phyloP scores from a whole-genome alignment of 352 stramenopile species.

The Phytophthora chlamydospora region DNA sequence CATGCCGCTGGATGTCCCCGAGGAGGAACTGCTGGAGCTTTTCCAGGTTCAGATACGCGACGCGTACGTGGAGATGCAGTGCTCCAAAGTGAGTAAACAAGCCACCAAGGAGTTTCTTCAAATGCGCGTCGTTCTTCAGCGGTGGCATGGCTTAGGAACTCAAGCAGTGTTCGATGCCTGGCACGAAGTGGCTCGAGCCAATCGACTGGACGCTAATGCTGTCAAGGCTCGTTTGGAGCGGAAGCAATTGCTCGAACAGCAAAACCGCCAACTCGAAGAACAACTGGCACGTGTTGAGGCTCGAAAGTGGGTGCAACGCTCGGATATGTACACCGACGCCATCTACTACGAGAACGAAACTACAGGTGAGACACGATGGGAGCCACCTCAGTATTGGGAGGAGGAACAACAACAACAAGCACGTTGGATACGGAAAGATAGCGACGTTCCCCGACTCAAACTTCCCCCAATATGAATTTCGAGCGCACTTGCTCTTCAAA shows the following conservation, averaged over 20 bases:
- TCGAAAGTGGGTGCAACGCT: slow-evolving; percentile 51
- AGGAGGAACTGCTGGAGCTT: slow-evolving; percentile 54
- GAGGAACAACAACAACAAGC: slow-evolving; percentile 46
- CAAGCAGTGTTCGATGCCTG: slow-evolving; percentile 66
- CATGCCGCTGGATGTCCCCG: slow-evolving; percentile 32
- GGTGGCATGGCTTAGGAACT: slow-evolving; percentile 59
- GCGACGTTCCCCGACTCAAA: slow-evolving; percentile 27
- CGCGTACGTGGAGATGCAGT: slow-evolving; percentile 58
- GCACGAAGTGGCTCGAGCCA: slow-evolving; percentile 54
- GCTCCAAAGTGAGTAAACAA: slow-evolving; percentile 46
- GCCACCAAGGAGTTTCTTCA: slow-evolving; percentile 65
- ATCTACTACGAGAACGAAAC: slow-evolving; percentile 67
- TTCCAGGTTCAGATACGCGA: slow-evolving; percentile 54
- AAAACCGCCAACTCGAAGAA: slow-evolving; percentile 60
- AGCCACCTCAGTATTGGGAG: slow-evolving; percentile 59
- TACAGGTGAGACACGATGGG: slow-evolving; percentile 56
- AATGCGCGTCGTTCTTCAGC: slow-evolving; percentile 59
- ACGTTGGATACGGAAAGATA: not conserved
- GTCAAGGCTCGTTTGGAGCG: slow-evolving; percentile 37
- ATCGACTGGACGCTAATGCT: slow-evolving; percentile 37
- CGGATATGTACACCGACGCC: slow-evolving; percentile 71
- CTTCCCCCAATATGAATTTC: slow-evolving; percentile 29
- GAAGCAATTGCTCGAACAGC: slow-evolving; percentile 52
- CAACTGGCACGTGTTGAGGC: slow-evolving; percentile 54
- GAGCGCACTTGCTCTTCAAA: not conserved